Conservation (phyloP, 306 rosid genomes). For the Astragalus glycyphyllos region DNA sequence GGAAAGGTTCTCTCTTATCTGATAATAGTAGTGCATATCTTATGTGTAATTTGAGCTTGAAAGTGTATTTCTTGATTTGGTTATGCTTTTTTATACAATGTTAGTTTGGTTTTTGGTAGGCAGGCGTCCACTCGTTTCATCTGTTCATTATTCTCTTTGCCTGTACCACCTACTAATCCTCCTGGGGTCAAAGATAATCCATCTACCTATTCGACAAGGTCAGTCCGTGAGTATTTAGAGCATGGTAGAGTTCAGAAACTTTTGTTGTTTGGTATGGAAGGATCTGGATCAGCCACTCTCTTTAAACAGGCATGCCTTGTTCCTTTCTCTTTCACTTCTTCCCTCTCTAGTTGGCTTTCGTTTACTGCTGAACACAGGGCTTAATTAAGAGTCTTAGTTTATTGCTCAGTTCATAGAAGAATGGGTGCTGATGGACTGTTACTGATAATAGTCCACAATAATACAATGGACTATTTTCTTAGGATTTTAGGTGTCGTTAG, state of each 20-base stretch:
- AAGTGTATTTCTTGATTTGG: constrained; percentile 53
- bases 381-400: constrained; percentile 18
- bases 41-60: constrained; percentile 45
- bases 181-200: constrained; percentile 64
- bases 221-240: constrained; percentile 78
- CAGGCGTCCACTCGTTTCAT: constrained; percentile 92
- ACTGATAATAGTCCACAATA: constrained; percentile 23
- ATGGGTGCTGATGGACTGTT: constrained; percentile 29
- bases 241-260: constrained; percentile 83
- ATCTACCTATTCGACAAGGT: constrained; percentile 60
- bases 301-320: constrained; percentile 75
- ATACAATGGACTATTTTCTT: constrained; percentile 13
- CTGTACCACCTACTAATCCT: constrained; percentile 72
- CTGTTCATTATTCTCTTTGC: constrained; percentile 83
- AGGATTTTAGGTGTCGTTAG: constrained; percentile 33
- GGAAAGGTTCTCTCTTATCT: constrained; percentile 94
- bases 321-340: constrained; percentile 29
- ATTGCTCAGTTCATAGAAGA: constrained; percentile 31
- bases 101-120: constrained; percentile 83
- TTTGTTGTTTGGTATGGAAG: constrained; percentile 84
- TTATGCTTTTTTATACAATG: constrained; percentile 56
- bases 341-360: background rate
- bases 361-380: constrained; percentile 9
- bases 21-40: constrained; percentile 38
- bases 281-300: constrained; percentile 89